Evolutionary conservation across 2,329 filamentous ascomycete genomes (phyloP).

Genomic region (Elsinoe australis): DNA sequence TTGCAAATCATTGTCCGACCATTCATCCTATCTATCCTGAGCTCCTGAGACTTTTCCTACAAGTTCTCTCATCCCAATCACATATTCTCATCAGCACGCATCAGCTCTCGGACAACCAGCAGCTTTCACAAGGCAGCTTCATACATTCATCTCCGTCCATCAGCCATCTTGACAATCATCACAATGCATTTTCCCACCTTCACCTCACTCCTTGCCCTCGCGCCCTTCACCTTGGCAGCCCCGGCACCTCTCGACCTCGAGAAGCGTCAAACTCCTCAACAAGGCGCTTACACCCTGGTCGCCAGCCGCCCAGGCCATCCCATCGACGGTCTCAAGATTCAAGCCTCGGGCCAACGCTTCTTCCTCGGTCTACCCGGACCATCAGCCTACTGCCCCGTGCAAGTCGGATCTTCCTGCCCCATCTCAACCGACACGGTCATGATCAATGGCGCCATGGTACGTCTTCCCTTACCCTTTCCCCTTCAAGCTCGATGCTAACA

Average conservation of each 20-base stretch:
- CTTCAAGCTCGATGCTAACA: constrained; percentile 4
- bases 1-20: not conserved
- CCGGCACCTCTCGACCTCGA: not conserved
- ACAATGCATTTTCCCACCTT: constrained; percentile 5
- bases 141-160: constrained; percentile 10
- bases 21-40: constrained; percentile 5
- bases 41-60: constrained; percentile 10
- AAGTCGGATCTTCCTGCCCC: constrained; percentile 16
- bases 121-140: not conserved
- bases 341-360: constrained; percentile 21
- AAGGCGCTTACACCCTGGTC: constrained; percentile 19
- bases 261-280: constrained; percentile 4
- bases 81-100: constrained; percentile 10
- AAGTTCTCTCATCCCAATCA: not conserved
- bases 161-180: not conserved
- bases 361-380: constrained; percentile 18
- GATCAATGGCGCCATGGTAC: constrained; percentile 17
- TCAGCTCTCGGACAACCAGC: not conserved
- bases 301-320: constrained; percentile 19
- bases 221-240: not conserved
- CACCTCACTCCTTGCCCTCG: not conserved
- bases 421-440: constrained; percentile 19
- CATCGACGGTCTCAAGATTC: constrained; percentile 19
- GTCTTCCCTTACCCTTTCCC: not conserved
- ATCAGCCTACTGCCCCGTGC: constrained; percentile 19